phyloP scores from a whole-genome alignment of 139 green algal species.

The Spirogloea muscicola region DNA sequence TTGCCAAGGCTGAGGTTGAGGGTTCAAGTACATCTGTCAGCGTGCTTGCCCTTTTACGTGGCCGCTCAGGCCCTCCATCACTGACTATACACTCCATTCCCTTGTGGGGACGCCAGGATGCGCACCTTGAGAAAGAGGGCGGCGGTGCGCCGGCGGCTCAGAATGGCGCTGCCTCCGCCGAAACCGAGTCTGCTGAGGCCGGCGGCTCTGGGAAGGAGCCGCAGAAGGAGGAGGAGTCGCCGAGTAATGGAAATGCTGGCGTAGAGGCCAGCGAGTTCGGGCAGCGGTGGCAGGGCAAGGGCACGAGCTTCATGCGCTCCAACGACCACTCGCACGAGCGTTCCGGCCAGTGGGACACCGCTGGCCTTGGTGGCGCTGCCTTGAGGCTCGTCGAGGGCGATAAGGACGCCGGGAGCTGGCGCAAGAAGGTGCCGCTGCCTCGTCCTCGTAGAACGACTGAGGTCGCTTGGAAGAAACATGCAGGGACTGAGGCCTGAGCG shows the following conservation, averaged over 20 bases:
- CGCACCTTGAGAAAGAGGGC: too few relatives aligned
- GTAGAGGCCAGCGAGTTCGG: constrained; percentile 30
- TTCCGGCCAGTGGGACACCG: constrained; percentile 23
- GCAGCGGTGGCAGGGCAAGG: constrained; percentile 29
- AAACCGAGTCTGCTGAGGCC: too few relatives aligned
- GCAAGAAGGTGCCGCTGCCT: constrained; percentile 20
- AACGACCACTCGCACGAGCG: constrained; percentile 29
- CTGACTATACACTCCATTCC: too few relatives aligned
- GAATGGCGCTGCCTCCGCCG: too few relatives aligned
- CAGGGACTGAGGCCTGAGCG: too few relatives aligned
- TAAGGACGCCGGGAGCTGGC: constrained; percentile 34
- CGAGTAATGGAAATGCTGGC: not conserved
- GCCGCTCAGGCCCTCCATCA: too few relatives aligned
- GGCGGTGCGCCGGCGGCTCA: not conserved
- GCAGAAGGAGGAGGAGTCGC: not conserved
- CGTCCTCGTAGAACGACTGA: not conserved
- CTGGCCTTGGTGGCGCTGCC: constrained; percentile 4
- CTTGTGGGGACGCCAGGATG: too few relatives aligned
- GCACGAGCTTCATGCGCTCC: constrained; percentile 27
- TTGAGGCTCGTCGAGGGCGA: constrained; percentile 25
- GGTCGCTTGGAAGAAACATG: too few relatives aligned
- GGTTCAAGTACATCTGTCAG: not conserved
- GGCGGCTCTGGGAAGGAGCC: too few relatives aligned
- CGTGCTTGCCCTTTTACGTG: too few relatives aligned
- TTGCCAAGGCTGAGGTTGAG: not conserved